Evolutionary conservation across 192 early-diverging fungal genomes (phyloP).

Genomic region (Coemansia asiatica): DNA sequence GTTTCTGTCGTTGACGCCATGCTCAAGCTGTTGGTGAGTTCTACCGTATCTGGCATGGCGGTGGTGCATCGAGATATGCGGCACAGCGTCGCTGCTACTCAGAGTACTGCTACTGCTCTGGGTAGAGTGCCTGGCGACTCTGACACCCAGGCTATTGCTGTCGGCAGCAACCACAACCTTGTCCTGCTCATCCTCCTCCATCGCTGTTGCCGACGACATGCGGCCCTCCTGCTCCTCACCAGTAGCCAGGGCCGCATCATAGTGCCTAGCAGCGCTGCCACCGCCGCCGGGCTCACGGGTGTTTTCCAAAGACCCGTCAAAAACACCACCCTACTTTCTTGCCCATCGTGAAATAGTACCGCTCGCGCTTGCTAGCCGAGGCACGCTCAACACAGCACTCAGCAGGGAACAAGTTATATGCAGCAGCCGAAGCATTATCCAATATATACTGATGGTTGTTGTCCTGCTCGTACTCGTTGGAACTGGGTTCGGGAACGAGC

Average conservation of each 20-base stretch:
- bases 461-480: conserved; percentile 8
- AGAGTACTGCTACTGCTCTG: conserved; percentile 3
- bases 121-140: not conserved
- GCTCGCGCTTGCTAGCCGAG: conserved; percentile 38
- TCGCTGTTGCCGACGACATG: not conserved
- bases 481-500: not conserved
- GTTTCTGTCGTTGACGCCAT: not conserved
- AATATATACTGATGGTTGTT: conserved; percentile 14
- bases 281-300: conserved; percentile 33
- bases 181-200: not conserved
- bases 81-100: not conserved
- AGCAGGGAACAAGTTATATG: conserved; percentile 26
- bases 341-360: conserved; percentile 55
- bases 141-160: not conserved
- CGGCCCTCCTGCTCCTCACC: conserved; percentile 2
- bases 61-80: not conserved
- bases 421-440: conserved; percentile 11
- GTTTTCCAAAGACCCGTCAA: conserved; percentile 44
- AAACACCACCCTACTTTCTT: conserved; percentile 59
- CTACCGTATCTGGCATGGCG: not conserved
- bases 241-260: conserved; percentile 1
- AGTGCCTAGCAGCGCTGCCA: conserved; percentile 18
- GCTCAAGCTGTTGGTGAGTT: not conserved
- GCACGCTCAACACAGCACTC: conserved; percentile 53
- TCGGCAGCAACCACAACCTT: not conserved